phyloP scores from a whole-genome alignment of 2,329 filamentous ascomycete genomes.

The Alternaria gansuensis region DNA sequence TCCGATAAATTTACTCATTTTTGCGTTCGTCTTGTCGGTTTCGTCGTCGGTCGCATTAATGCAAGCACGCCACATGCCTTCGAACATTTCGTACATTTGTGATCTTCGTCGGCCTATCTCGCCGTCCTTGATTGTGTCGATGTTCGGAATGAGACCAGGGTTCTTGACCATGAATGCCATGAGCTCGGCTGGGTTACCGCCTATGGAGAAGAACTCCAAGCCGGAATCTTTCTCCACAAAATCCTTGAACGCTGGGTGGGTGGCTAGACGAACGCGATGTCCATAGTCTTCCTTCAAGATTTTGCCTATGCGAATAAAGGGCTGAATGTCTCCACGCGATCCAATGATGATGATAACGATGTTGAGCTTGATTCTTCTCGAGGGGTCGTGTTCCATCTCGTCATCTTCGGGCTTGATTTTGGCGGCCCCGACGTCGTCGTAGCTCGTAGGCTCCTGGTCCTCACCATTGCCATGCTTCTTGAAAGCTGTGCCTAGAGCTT shows the following conservation, averaged over 20 bases:
- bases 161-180: constrained; percentile 94
- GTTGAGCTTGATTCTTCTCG: constrained; percentile 66
- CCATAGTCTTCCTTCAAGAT: constrained; percentile 74
- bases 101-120: constrained; percentile 73
- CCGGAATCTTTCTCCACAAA: constrained; percentile 77
- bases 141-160: constrained; percentile 75
- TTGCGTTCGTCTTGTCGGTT: constrained; percentile 65
- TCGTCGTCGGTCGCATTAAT: constrained; percentile 77
- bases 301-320: constrained; percentile 78
- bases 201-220: constrained; percentile 82
- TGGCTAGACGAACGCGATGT: constrained; percentile 79
- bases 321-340: constrained; percentile 80
- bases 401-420: constrained; percentile 48
- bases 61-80: constrained; percentile 82
- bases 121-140: constrained; percentile 76
- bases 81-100: constrained; percentile 82
- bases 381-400: constrained; percentile 45
- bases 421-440: constrained; percentile 19
- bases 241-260: constrained; percentile 78
- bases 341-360: constrained; percentile 88
- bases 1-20: constrained; percentile 60
- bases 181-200: constrained; percentile 79
- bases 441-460: constrained; percentile 41
- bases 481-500: constrained; percentile 72
- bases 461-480: constrained; percentile 62